Evolutionary conservation across 768 basidiomycete species (phyloP).

Genomic region (Xanthoconium purpureum): DNA sequence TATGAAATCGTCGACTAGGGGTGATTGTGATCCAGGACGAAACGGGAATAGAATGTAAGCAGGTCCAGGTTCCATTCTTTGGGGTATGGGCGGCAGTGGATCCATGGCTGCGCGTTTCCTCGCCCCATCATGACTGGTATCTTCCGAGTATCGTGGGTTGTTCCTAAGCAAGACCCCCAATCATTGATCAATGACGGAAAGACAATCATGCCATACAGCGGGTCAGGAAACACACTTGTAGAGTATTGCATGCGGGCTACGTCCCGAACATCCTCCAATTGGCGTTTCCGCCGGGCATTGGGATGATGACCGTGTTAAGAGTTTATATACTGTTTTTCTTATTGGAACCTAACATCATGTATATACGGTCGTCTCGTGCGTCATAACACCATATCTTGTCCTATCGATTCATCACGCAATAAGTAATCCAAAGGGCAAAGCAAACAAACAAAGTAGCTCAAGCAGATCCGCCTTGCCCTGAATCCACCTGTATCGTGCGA

Average conservation of each 20-base stretch:
- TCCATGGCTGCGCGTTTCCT: neutral
- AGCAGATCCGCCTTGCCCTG: constrained; percentile 8
- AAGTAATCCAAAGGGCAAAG: neutral
- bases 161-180: neutral
- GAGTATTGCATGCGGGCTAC: neutral
- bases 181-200: neutral
- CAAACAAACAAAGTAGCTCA: constrained; percentile 13
- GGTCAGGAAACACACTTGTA: neutral
- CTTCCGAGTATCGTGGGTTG: neutral
- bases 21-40: neutral
- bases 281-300: neutral
- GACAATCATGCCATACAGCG: constrained; percentile 1
- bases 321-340: neutral
- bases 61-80: neutral
- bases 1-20: neutral
- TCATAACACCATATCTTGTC: constrained; percentile 15
- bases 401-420: constrained; percentile 5
- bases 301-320: neutral
- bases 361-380: neutral
- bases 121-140: neutral
- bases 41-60: neutral
- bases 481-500: constrained; percentile 26
- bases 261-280: neutral
- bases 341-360: neutral
- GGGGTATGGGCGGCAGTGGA: neutral